phyloP scores from a whole-genome alignment of 176 grass and related monocot species.

The Musa schizocarpa region DNA sequence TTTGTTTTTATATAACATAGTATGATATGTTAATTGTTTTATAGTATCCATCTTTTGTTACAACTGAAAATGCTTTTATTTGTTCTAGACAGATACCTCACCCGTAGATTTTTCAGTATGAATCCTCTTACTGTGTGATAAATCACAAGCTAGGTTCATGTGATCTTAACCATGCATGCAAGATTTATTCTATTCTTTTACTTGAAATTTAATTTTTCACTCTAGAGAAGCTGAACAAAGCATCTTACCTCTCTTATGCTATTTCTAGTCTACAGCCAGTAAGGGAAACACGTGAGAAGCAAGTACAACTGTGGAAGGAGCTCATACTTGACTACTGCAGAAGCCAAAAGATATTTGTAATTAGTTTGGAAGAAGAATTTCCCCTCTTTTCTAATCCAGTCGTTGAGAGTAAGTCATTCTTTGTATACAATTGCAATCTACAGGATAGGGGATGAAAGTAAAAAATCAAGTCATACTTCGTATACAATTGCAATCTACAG shows the following conservation, averaged over 20 bases:
- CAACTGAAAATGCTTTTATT: too few relatives aligned
- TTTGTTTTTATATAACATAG: too few relatives aligned
- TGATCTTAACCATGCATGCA: not conserved
- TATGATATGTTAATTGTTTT: too few relatives aligned
- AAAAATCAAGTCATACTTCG: not conserved
- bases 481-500: not conserved
- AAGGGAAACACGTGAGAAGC: slow-evolving; percentile 72
- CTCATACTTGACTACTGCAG: slow-evolving; percentile 81
- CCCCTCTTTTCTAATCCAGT: slow-evolving; percentile 70
- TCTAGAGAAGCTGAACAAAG: not conserved
- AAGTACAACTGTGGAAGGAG: slow-evolving; percentile 96
- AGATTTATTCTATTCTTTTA: not conserved
- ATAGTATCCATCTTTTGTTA: too few relatives aligned
- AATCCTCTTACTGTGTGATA: too few relatives aligned
- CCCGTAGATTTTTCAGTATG: too few relatives aligned
- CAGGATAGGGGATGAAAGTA: not conserved
- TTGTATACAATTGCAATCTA: not conserved
- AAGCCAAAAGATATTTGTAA: slow-evolving; percentile 76
- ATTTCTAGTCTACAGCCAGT: slow-evolving; percentile 76
- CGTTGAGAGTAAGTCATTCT: slow-evolving; percentile 61
- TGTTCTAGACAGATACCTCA: too few relatives aligned
- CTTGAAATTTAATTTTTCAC: not conserved
- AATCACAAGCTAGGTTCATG: too few relatives aligned
- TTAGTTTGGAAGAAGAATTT: slow-evolving; percentile 86
- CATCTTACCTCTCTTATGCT: slow-evolving; percentile 9